Percentiles rank a stretch among this genome's conserved stretches.
These are phyloP conservation scores for Ciborinia camelliae DNA, from an alignment of 2,329 filamentous ascomycete genomes.

Conservation along the genomic window DNA sequence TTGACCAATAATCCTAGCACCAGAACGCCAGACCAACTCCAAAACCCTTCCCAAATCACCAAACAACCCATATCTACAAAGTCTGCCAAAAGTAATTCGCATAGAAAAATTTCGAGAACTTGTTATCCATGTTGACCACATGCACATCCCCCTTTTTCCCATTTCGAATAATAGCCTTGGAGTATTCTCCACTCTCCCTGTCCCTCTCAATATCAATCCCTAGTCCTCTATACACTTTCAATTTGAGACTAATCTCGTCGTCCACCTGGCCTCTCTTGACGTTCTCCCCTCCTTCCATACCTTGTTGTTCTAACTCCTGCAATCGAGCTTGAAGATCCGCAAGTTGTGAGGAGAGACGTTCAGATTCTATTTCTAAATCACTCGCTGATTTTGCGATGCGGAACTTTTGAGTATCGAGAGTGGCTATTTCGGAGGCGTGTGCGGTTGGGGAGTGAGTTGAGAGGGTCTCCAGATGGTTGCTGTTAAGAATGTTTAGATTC, in stretches of 20 bases:
- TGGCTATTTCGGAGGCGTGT: conserved; percentile 80
- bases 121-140: conserved; percentile 89
- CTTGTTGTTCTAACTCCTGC: conserved; percentile 81
- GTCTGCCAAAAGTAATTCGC: conserved; percentile 96
- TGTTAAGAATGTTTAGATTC: conserved; percentile 68
- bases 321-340: conserved; percentile 71
- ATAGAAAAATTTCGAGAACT: conserved; percentile 88
- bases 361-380: conserved; percentile 91
- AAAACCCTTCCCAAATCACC: background rate
- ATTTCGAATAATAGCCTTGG: conserved; percentile 81
- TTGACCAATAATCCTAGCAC: background rate
- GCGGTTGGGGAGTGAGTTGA: conserved; percentile 70
- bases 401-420: conserved; percentile 91
- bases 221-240: conserved; percentile 87
- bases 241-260: conserved; percentile 66
- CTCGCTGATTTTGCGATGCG: conserved; percentile 86
- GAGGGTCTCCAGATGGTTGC: conserved; percentile 74
- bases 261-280: conserved; percentile 48
- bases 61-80: conserved; percentile 49
- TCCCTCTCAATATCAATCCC: conserved; percentile 85
- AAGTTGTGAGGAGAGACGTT: conserved; percentile 77
- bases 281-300: conserved; percentile 65
- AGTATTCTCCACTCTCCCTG: conserved; percentile 69
- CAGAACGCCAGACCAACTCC: conserved; percentile 5
- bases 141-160: conserved; percentile 86